phyloP scores from a whole-genome alignment of 129 eudicot genomes.

The Smallanthus sonchifolius region DNA sequence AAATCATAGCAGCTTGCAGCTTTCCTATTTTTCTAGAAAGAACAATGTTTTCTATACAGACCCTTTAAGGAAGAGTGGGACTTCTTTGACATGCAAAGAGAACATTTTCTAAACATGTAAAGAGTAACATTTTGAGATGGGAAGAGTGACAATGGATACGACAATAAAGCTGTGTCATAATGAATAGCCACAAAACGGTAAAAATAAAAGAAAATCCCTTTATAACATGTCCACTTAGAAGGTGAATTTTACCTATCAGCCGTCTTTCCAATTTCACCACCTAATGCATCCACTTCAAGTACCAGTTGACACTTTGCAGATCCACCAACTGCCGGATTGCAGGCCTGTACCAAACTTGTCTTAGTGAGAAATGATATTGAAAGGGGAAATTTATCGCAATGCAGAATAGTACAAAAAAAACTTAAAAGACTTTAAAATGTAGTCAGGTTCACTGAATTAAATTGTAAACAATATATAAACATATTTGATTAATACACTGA shows the following conservation, averaged over 20 bases:
- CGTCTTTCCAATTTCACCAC: conserved; percentile 96
- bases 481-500: background rate
- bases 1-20: background rate
- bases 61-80: background rate
- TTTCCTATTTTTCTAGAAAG: conserved; percentile 8
- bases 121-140: background rate
- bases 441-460: background rate
- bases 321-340: conserved; percentile 99
- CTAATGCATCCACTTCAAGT: conserved; percentile 99
- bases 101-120: conserved; percentile 1
- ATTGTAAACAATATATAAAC: background rate
- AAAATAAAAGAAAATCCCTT: background rate
- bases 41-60: background rate
- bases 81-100: too few relatives aligned
- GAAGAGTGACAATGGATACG: background rate
- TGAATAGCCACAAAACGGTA: background rate
- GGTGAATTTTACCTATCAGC: conserved; percentile 69
- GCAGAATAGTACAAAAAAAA: background rate
- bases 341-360: conserved; percentile 55
- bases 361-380: conserved; percentile 13
- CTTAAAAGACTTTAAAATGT: background rate
- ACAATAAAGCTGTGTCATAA: background rate
- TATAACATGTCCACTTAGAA: conserved; percentile 15
- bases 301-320: conserved; percentile 98
- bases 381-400: conserved; percentile 6